Conservation (phyloP, 2,329 filamentous ascomycete species). For the Stachybotrys echinatus region DNA sequence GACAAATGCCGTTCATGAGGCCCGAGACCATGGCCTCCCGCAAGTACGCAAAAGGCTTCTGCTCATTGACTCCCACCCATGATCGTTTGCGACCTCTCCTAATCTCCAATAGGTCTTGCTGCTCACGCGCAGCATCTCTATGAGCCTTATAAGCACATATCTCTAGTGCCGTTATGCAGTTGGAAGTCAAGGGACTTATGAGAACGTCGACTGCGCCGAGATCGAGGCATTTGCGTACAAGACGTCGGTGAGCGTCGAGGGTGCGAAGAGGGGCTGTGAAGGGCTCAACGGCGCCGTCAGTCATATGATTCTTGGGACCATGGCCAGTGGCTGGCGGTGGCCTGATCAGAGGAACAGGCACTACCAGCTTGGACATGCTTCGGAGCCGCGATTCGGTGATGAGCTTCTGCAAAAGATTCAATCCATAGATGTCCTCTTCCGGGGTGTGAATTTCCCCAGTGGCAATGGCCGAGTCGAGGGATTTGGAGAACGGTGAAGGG, state of each 20-base stretch:
- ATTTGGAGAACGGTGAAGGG: constrained; percentile 38
- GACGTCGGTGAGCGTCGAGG: constrained; percentile 25
- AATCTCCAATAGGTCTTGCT: constrained; percentile 65
- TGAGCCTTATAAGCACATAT: constrained; percentile 81
- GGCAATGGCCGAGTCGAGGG: constrained; percentile 23
- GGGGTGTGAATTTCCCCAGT: constrained; percentile 34
- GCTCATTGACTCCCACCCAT: constrained; percentile 83
- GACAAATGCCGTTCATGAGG: constrained; percentile 85
- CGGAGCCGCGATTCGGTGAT: constrained; percentile 53
- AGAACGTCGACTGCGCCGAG: constrained; percentile 84
- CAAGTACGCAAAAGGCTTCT: constrained; percentile 83
- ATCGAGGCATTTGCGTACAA: constrained; percentile 71
- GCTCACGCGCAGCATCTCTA: constrained; percentile 69
- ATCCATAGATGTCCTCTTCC: constrained; percentile 48
- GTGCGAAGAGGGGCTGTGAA: constrained; percentile 15
- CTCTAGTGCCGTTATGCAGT: constrained; percentile 69
- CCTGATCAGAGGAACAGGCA: constrained; percentile 50
- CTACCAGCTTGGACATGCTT: constrained; percentile 50
- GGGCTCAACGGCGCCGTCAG: constrained; percentile 32
- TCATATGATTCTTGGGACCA: constrained; percentile 24
- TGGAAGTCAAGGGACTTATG: constrained; percentile 68
- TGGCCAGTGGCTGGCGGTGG: constrained; percentile 24
- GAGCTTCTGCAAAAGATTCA: constrained; percentile 50
- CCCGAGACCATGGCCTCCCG: constrained; percentile 91
- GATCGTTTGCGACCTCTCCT: constrained; percentile 78